A percentile compares a stretch with the other conserved stretches of the same genome.
Evolutionary conservation across 495 filamentous ascomycete genomes (phyloP).

Genomic region (Penicilliopsis zonata): DNA sequence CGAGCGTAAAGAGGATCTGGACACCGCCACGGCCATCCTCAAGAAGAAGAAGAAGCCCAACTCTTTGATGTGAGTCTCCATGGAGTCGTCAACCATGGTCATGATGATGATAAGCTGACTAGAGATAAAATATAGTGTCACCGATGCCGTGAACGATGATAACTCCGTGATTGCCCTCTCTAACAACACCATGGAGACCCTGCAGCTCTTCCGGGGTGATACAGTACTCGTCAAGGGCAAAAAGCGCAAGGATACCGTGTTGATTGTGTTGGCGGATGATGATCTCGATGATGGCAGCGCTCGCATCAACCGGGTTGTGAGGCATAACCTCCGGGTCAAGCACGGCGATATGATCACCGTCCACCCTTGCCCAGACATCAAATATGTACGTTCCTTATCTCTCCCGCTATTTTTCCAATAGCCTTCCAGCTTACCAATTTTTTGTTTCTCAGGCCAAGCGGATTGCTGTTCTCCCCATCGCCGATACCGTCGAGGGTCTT

Average conservation of each 20-base stretch:
- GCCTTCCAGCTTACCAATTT: background rate
- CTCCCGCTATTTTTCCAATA: background rate
- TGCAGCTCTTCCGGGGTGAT: conserved; percentile 96
- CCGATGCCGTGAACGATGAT: conserved; percentile 96
- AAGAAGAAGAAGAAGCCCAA: conserved; percentile 99
- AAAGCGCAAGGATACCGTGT: conserved; percentile 97
- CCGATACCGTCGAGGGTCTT: conserved; percentile 93
- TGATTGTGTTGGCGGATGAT: conserved; percentile 95
- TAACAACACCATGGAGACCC: conserved; percentile 97
- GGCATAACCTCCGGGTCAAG: conserved; percentile 96
- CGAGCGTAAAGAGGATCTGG: conserved; percentile 80
- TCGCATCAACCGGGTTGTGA: conserved; percentile 93
- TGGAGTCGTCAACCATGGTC: too few species aligned
- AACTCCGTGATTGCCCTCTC: conserved; percentile 98
- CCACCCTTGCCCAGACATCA: conserved; percentile 99
- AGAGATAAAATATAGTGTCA: conserved; percentile 57
- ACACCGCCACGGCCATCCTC: conserved; percentile 92
- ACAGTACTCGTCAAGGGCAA: conserved; percentile 97
- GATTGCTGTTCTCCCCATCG: conserved; percentile 95
- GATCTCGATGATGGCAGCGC: conserved; percentile 95
- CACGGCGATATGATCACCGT: conserved; percentile 95
- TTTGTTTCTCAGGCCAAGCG: conserved; percentile 68
- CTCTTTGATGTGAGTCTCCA: conserved; percentile 73
- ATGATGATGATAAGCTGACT: conserved; percentile 2
- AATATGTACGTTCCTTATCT: conserved; percentile 66